Conservation (phyloP, 2,329 filamentous ascomycete species). For the Anthostomella pinea region DNA sequence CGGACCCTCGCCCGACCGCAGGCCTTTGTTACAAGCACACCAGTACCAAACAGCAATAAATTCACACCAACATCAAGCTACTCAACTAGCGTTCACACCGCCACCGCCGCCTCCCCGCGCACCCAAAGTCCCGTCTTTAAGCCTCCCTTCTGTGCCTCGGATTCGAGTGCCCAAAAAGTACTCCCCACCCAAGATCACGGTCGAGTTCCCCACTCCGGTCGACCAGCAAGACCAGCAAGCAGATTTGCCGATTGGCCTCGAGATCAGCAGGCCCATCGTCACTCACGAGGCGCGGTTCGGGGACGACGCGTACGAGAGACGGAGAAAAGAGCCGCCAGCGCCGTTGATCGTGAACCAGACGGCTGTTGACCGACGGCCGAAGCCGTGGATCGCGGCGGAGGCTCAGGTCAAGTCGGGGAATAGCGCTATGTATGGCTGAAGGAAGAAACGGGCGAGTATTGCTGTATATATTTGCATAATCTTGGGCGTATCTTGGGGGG, state of each 20-base stretch:
- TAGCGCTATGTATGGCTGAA: constrained; percentile 34
- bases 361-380: constrained; percentile 8
- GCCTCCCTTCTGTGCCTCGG: constrained; percentile 37
- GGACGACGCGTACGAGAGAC: constrained; percentile 17
- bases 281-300: constrained; percentile 25
- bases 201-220: constrained; percentile 29
- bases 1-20: constrained; percentile 15
- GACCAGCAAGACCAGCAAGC: constrained; percentile 10
- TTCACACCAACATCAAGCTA: constrained; percentile 4
- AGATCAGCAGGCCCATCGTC: constrained; percentile 31
- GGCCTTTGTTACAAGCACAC: constrained; percentile 8
- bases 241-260: constrained; percentile 20
- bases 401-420: constrained; percentile 36
- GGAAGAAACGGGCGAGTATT: constrained; percentile 1
- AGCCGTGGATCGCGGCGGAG: constrained; percentile 18
- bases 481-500: constrained; percentile 1
- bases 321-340: constrained; percentile 8
- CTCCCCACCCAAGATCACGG: constrained; percentile 35
- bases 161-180: constrained; percentile 42
- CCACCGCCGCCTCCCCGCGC: constrained; percentile 16
- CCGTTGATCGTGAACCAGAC: constrained; percentile 15
- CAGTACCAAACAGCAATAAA: not conserved
- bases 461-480: constrained; percentile 8
- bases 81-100: constrained; percentile 3
- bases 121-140: constrained; percentile 33